Evolutionary conservation across 176 grass and related monocot species (phyloP).

Genomic region (Musa beccarii): DNA sequence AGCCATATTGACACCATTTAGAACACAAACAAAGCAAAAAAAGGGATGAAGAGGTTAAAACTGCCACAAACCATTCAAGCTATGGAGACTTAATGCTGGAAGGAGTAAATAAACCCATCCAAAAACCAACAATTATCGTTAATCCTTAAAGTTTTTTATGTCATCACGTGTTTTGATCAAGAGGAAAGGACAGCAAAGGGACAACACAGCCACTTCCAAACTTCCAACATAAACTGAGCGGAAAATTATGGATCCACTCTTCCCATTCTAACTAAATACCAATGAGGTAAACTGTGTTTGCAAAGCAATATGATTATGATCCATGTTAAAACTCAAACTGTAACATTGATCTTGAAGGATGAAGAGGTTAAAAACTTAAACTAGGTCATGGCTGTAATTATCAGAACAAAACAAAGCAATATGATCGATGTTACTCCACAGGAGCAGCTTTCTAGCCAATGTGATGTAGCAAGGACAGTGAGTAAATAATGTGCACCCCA

Average conservation of each 20-base stretch:
- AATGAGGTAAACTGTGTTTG: no score
- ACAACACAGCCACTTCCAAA: neutral
- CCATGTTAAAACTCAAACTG: no score
- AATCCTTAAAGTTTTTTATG: neutral
- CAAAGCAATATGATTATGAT: no score
- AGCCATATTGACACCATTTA: neutral
- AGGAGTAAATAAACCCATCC: no score
- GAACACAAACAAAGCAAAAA: no score
- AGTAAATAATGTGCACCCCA: neutral
- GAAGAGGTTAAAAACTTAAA: neutral
- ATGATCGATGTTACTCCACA: neutral
- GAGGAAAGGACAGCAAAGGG: neutral
- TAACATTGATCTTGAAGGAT: neutral
- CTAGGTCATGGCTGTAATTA: neutral
- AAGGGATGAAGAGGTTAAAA: no score
- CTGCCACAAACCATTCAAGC: neutral
- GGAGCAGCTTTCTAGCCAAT: neutral
- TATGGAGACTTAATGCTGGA: neutral
- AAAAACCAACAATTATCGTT: no score
- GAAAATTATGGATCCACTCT: no score
- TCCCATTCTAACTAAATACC: no score
- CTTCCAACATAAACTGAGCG: no score
- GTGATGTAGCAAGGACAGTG: neutral
- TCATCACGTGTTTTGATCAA: neutral
- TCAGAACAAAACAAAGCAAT: neutral